A percentile compares a stretch with the other conserved stretches of the same genome.
phyloP scores from a whole-genome alignment of 2,329 filamentous ascomycete species.

The Pestalotiopsis sp. region DNA sequence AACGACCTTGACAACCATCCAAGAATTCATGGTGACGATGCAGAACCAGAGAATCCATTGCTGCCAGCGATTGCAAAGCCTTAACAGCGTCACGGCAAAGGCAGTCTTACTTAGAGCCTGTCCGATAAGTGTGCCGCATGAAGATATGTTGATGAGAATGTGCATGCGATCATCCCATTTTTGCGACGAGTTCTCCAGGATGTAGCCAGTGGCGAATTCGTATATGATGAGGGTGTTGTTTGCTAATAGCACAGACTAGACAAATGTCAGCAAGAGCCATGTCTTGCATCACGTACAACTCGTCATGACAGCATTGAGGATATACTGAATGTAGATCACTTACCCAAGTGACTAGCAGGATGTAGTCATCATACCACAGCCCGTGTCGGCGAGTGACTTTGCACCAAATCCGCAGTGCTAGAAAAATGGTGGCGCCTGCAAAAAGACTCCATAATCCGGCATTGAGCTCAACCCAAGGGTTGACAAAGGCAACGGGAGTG shows the following conservation, averaged over 20 bases:
- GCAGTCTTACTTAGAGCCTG: constrained; percentile 37
- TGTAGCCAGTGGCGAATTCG: constrained; percentile 17
- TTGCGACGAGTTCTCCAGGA: constrained; percentile 10
- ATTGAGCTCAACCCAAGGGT: constrained; percentile 8
- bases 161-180: constrained; percentile 19
- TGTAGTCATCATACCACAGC: constrained; percentile 42
- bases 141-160: constrained; percentile 17
- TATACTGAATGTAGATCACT: constrained; percentile 17
- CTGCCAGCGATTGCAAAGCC: constrained; percentile 29
- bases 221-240: constrained; percentile 15
- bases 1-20: constrained; percentile 22
- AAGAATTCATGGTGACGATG: constrained; percentile 34
- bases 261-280: not conserved
- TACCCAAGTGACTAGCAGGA: constrained; percentile 39
- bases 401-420: constrained; percentile 35
- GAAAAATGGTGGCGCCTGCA: constrained; percentile 30
- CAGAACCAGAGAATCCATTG: constrained; percentile 32
- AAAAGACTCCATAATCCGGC: constrained; percentile 32
- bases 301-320: not conserved
- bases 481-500: constrained; percentile 3
- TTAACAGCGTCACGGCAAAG: constrained; percentile 38
- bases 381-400: constrained; percentile 38
- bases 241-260: constrained; percentile 13
- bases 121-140: constrained; percentile 15
- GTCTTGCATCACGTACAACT: not conserved